Base-by-base conservation (phyloP, 2,329 filamentous ascomycete genomes). In the Epichloe typhina region DNA sequence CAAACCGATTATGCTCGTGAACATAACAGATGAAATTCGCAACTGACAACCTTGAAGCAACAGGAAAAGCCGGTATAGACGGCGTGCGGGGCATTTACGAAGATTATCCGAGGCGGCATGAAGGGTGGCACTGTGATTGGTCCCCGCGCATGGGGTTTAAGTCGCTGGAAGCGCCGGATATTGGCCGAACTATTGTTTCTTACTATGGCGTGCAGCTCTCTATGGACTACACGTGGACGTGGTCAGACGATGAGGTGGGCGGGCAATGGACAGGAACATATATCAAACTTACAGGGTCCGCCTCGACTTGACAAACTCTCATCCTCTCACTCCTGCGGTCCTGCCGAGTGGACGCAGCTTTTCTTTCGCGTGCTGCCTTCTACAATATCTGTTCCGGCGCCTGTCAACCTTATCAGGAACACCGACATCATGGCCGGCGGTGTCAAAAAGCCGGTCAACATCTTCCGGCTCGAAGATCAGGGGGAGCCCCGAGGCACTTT, bases 401-500 rank as follows among this genome's bases (percentile, higher is more conserved):
- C 11, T 19, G 38, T 31, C 26, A 31, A 9, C 26, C 26, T 9
- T 11, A 4, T 31, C 17, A 19, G n/a, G 19, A 35, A 42, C 48
- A 33, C 15, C 36, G 41, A 19, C 54, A 69, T 26, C 49, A 76
- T 76, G 72, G 72, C 71, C 49, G 72, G 72, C 54, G 72, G 70
- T 53, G 70, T 72, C 52, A 77, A 77, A 65, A 77, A 75, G 59
- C 74, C 75, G 52, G 70, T 77, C 64, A 77, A 79, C 59, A 70
- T 87, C 59, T 88, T 87, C 69, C 76, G 72, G 58, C 66, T 83
- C 54, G 75, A 79, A 59, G 65, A 84, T 54, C 71, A 81, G 46
- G 77, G 77, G 77, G 84, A 86, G 53, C 86, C 86, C 4, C 75
- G 75, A 50, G 79, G 85, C 61, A 76, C 82, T 54, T 79, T 88